These are phyloP conservation scores for Schizosaccharomyces japonicus DNA, from an alignment of 805 yeast species.

Conservation along the genomic window DNA sequence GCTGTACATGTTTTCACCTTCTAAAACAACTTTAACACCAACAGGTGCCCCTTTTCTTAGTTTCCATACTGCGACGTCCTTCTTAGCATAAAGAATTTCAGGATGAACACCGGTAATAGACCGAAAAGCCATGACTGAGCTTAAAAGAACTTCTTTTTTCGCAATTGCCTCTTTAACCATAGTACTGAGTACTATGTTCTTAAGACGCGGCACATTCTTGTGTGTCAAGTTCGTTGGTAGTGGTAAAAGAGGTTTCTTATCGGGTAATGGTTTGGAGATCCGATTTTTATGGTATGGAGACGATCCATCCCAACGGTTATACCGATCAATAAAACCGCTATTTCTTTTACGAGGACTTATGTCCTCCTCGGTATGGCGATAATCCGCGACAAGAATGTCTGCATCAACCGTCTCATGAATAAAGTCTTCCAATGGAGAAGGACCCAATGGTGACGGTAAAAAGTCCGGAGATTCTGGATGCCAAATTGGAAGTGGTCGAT, in stretches of 20 bases:
- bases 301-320: conserved; percentile 42
- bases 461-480: not conserved
- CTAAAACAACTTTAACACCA: conserved; percentile 65
- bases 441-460: not conserved
- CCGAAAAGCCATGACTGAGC: conserved; percentile 38
- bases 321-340: too few species aligned
- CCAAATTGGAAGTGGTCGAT: conserved; percentile 1
- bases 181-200: conserved; percentile 47
- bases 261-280: conserved; percentile 50
- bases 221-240: conserved; percentile 45
- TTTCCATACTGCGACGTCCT: conserved; percentile 68
- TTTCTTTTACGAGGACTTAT: too few species aligned
- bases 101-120: conserved; percentile 89
- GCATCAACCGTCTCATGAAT: conserved; percentile 49
- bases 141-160: conserved; percentile 5
- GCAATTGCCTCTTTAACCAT: conserved; percentile 38
- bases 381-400: conserved; percentile 56
- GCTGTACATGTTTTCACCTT: conserved; percentile 65
- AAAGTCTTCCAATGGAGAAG: conserved; percentile 41
- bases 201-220: conserved; percentile 47
- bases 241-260: conserved; percentile 49
- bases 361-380: conserved; percentile 31
- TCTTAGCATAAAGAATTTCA: conserved; percentile 40
- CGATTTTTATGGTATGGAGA: conserved; percentile 80
- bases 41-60: conserved; percentile 69